Conservation (phyloP, 2,329 filamentous ascomycete genomes). For the Fusarium pininemorale region DNA sequence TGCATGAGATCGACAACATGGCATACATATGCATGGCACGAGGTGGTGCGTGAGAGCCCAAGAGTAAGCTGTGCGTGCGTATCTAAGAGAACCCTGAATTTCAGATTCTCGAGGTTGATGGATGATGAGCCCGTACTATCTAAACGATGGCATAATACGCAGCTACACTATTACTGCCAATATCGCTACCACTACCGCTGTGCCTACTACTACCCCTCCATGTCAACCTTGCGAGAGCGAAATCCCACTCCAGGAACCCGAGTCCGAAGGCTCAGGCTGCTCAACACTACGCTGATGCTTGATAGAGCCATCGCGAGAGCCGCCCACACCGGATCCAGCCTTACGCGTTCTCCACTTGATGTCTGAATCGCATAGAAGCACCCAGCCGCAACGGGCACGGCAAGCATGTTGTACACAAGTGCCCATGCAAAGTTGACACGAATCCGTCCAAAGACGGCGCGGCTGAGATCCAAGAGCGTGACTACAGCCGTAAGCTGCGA, state of each 20-base stretch:
- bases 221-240: constrained; percentile 38
- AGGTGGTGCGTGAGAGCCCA: background rate
- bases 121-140: background rate
- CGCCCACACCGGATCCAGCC: constrained; percentile 84
- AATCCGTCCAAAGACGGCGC: constrained; percentile 78
- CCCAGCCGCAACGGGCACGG: constrained; percentile 83
- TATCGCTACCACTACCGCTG: background rate
- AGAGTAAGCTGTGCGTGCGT: constrained; percentile 24
- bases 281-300: constrained; percentile 87
- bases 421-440: constrained; percentile 90
- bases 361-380: constrained; percentile 71
- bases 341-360: constrained; percentile 62
- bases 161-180: background rate
- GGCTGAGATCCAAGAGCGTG: constrained; percentile 76
- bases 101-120: background rate
- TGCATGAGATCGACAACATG: constrained; percentile 11
- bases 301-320: constrained; percentile 92
- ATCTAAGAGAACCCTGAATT: background rate
- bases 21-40: constrained; percentile 10
- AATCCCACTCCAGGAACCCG: constrained; percentile 56
- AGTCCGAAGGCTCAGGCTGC: constrained; percentile 76
- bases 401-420: constrained; percentile 79
- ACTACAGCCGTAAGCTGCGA: constrained; percentile 75
- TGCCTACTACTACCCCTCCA: constrained; percentile 3
- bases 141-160: constrained; percentile 10